Evolutionary conservation across 768 basidiomycete species (phyloP), one percentile per base, ranked within the genome.

Genomic region (Plicaturopsis crispa): DNA sequence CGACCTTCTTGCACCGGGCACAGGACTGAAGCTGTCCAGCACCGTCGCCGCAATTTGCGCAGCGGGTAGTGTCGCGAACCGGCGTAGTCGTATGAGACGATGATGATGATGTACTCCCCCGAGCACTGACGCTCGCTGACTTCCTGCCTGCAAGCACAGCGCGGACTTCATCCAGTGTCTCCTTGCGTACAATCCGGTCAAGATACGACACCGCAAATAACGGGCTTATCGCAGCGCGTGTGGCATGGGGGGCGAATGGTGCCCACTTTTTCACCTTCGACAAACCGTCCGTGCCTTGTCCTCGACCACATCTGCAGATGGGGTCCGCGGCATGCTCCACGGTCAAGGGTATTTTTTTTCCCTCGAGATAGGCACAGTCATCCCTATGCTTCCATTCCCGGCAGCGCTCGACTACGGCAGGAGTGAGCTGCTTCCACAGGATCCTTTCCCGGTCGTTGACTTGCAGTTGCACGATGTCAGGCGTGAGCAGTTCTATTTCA

Each of bases 1-100:
- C 54, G 21, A 45, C 53, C 12, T 36, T 49, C 51, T 62, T 65
- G 41, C 73, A 75, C 31, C 48, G 50, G 7, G 51, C 42, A 34
- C 67, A 74, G 3, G 41, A 19, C 32, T 53, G 47, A 12, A 70
- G 48, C 38, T 50, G 54, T n/a, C n/a, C n/a, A n/a, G n/a, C n/a
- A n/a, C n/a, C n/a, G n/a, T n/a, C n/a, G n/a, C n/a, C n/a, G n/a
- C n/a, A n/a, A n/a, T n/a, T n/a, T n/a, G n/a, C n/a, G n/a, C n/a
- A n/a, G n/a, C n/a, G n/a, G n/a, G n/a, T n/a, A n/a, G n/a, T n/a
- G n/a, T n/a, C n/a, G n/a, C n/a, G n/a, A n/a, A n/a, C n/a, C n/a
- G n/a, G n/a, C n/a, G n/a, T n/a, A n/a, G n/a, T n/a, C n/a, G n/a
- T n/a, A n/a, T n/a, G n/a, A n/a, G n/a, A n/a, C n/a, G n/a, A n/a